phyloP scores from a whole-genome alignment of 2,329 filamentous ascomycete species.

The Aspergillus sp. region DNA sequence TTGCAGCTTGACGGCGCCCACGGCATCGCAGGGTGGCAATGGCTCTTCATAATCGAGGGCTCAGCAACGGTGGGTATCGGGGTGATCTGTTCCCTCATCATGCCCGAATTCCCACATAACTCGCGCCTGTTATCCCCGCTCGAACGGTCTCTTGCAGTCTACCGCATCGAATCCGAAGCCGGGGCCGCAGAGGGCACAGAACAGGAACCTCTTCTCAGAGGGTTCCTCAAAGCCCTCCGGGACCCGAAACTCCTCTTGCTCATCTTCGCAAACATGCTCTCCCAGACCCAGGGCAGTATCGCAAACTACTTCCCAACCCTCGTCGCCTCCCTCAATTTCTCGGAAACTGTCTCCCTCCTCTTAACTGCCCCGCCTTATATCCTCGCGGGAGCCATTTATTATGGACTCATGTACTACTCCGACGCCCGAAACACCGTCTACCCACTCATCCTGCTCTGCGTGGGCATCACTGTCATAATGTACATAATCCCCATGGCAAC shows the following conservation, averaged over 20 bases:
- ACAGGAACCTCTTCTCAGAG: constrained; percentile 26
- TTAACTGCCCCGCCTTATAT: constrained; percentile 51
- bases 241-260: constrained; percentile 41
- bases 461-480: constrained; percentile 35
- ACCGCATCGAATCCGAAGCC: constrained; percentile 34
- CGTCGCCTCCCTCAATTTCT: constrained; percentile 23
- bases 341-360: constrained; percentile 42
- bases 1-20: constrained; percentile 28
- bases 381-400: constrained; percentile 40
- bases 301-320: constrained; percentile 29
- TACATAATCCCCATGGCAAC: constrained; percentile 43
- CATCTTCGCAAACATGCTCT: constrained; percentile 42
- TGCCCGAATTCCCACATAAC: constrained; percentile 45
- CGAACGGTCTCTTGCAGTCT: constrained; percentile 25
- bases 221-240: constrained; percentile 30
- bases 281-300: constrained; percentile 38
- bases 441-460: constrained; percentile 36
- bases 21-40: constrained; percentile 53
- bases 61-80: constrained; percentile 29
- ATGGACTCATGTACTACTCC: constrained; percentile 36
- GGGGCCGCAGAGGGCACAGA: constrained; percentile 41
- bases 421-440: constrained; percentile 39
- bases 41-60: constrained; percentile 52
- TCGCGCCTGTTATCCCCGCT: constrained; percentile 29
- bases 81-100: constrained; percentile 33